A percentile compares a stretch with the other conserved stretches of the same genome.
phyloP scores from a whole-genome alignment of 2,329 filamentous ascomycete genomes.

The Beauveria scarabaeidicola region DNA sequence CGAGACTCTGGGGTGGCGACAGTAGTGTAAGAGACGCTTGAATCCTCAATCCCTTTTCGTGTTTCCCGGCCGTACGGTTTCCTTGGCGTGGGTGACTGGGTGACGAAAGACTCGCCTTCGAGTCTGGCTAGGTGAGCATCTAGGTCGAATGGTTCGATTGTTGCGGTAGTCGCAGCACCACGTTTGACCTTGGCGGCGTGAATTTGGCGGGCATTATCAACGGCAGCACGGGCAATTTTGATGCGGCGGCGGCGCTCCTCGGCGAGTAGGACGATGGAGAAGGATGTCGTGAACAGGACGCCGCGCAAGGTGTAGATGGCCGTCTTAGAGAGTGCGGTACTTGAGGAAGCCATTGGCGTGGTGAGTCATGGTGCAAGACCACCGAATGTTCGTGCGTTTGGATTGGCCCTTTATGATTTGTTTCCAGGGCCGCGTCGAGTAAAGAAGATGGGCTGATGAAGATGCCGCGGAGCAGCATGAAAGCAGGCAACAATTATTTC shows the following conservation, averaged over 20 bases:
- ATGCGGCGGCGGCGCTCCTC: conserved; percentile 50
- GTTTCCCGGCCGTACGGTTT: conserved; percentile 23
- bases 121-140: conserved; percentile 15
- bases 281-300: conserved; percentile 48
- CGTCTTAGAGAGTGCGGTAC: conserved; percentile 46
- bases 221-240: conserved; percentile 39
- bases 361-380: conserved; percentile 12
- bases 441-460: conserved; percentile 3
- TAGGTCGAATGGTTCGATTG: conserved; percentile 17
- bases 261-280: conserved; percentile 44
- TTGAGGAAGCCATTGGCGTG: conserved; percentile 35
- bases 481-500: conserved; percentile 5
- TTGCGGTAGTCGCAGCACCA: conserved; percentile 20
- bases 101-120: conserved; percentile 19
- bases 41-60: conserved; percentile 3
- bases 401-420: neutral
- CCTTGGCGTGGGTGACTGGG: conserved; percentile 13
- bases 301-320: conserved; percentile 47
- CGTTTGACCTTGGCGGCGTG: conserved; percentile 30
- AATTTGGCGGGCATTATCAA: conserved; percentile 45
- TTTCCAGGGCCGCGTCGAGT: neutral
- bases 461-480: neutral
- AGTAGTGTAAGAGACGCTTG: neutral
- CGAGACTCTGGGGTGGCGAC: neutral
- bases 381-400: neutral